These are phyloP conservation scores for Luffa acutangula DNA, from an alignment of 306 rosid species.

Conservation along the genomic window DNA sequence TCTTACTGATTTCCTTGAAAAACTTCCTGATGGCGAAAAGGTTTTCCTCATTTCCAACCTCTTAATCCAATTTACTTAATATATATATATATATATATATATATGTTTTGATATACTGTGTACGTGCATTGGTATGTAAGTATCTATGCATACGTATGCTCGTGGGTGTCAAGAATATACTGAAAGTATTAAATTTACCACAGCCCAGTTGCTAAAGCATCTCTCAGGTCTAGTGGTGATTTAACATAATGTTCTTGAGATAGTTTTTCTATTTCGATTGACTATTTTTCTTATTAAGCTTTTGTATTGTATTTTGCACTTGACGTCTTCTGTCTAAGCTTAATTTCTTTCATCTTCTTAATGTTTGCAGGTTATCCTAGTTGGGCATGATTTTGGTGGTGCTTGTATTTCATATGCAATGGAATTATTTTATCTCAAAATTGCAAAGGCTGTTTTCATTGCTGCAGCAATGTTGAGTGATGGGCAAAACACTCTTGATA, in stretches of 20 bases:
- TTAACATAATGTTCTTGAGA: background rate
- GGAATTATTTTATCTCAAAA: constrained; percentile 65
- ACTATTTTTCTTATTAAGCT: background rate
- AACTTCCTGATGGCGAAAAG: constrained; percentile 66
- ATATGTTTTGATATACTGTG: background rate
- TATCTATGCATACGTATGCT: background rate
- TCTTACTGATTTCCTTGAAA: constrained; percentile 57
- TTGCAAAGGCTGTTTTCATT: constrained; percentile 81
- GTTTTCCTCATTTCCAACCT: constrained; percentile 20
- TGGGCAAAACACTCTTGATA: constrained; percentile 86
- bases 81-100: background rate
- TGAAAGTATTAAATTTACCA: background rate
- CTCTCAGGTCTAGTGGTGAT: background rate
- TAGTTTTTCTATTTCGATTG: background rate
- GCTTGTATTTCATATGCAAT: constrained; percentile 74
- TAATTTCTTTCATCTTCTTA: background rate
- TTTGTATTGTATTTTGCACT: background rate
- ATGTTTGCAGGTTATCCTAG: constrained; percentile 64
- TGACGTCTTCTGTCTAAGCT: background rate
- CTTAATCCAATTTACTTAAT: constrained; percentile 10
- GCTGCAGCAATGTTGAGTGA: constrained; percentile 79
- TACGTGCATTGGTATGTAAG: background rate
- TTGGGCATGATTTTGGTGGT: constrained; percentile 97
- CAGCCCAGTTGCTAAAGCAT: background rate
- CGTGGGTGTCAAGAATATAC: background rate